These are phyloP conservation scores for Dalbergia cochinchinensis DNA, from an alignment of 306 rosid species.

Conservation along the genomic window DNA sequence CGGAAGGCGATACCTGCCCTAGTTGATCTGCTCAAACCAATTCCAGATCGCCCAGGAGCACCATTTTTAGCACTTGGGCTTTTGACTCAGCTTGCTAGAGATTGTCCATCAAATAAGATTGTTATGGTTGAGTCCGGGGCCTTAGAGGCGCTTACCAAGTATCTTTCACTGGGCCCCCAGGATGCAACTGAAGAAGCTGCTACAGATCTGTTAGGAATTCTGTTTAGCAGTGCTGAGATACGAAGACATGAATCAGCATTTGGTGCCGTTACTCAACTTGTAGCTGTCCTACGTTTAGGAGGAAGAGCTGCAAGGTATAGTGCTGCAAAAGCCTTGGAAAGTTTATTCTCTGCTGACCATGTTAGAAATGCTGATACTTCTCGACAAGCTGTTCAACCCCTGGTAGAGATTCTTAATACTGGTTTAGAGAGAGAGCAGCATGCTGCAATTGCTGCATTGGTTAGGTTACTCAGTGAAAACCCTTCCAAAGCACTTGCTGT, in stretches of 20 bases:
- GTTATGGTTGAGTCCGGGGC: constrained; percentile 97
- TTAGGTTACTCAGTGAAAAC: constrained; percentile 92
- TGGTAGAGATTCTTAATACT: constrained; percentile 97
- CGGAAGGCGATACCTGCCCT: constrained; percentile 98
- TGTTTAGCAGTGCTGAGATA: constrained; percentile 94
- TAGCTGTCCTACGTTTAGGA: constrained; percentile 94
- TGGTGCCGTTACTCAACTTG: constrained; percentile 97
- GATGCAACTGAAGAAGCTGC: constrained; percentile 99
- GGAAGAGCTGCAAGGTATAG: constrained; percentile 97
- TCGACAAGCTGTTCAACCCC: constrained; percentile 94
- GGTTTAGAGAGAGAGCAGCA: constrained; percentile 96
- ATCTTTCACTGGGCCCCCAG: constrained; percentile 97
- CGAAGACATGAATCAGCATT: constrained; percentile 92
- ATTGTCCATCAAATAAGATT: constrained; percentile 87
- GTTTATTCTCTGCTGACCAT: constrained; percentile 92
- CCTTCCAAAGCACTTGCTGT: constrained; percentile 96
- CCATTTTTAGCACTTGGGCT: constrained; percentile 92
- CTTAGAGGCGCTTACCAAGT: constrained; percentile 90
- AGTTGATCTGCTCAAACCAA: constrained; percentile 97
- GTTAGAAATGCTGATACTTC: constrained; percentile 91
- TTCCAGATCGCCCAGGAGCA: constrained; percentile 99
- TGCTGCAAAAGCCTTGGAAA: constrained; percentile 97
- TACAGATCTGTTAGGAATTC: constrained; percentile 89
- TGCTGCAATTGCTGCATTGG: constrained; percentile 95
- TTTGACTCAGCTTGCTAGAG: constrained; percentile 88